These are phyloP conservation scores for Ceratobasidium sp. DNA, from an alignment of 1,284 basidiomycete genomes.

Conservation along the genomic window DNA sequence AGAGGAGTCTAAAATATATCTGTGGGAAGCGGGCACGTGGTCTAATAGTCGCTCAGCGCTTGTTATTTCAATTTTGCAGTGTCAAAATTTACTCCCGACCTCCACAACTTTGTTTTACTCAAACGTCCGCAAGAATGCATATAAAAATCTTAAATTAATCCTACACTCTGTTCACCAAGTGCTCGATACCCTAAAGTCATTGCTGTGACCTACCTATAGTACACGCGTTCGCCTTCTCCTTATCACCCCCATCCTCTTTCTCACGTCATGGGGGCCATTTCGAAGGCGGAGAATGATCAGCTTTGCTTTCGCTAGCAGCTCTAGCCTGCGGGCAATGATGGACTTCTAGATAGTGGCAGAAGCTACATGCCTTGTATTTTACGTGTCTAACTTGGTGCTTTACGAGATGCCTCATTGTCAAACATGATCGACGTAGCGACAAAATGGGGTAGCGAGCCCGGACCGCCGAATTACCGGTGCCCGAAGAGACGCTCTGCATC, in stretches of 20 bases:
- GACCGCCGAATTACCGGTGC: background rate
- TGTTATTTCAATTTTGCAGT: background rate
- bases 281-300: slow-evolving; percentile 56
- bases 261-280: slow-evolving; percentile 47
- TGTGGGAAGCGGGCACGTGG: slow-evolving; percentile 2
- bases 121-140: no score
- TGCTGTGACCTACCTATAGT: background rate
- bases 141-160: no score
- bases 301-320: slow-evolving; percentile 66
- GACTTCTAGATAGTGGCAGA: slow-evolving; percentile 73
- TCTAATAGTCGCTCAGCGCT: background rate
- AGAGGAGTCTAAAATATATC: background rate
- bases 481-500: background rate
- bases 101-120: no score
- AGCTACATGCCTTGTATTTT: slow-evolving; percentile 59
- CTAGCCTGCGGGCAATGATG: slow-evolving; percentile 64
- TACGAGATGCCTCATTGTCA: background rate
- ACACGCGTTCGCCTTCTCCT: slow-evolving; percentile 18
- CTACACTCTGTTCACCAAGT: no score
- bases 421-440: background rate
- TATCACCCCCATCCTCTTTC: slow-evolving; percentile 39
- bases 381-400: background rate
- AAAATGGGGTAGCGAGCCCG: no score
- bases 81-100: background rate
- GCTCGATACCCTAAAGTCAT: no score